phyloP scores from a whole-genome alignment of 1,139 yeast species.

The Scheffersomyces cryptocercus region DNA sequence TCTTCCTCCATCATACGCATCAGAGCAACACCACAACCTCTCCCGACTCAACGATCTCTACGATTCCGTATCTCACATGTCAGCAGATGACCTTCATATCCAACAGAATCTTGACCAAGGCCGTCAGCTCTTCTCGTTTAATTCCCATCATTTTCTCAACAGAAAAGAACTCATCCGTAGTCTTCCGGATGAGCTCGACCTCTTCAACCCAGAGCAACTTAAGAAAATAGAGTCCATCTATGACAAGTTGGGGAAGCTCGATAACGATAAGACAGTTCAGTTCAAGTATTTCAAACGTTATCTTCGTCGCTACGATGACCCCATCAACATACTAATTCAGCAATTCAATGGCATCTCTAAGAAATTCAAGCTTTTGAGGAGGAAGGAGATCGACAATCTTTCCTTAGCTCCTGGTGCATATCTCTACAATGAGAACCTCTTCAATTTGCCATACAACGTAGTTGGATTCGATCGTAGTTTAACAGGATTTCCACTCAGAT shows the following conservation, averaged over 20 bases:
- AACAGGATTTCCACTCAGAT: conserved; percentile 41
- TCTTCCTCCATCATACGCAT: conserved; percentile 1
- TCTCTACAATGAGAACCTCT: conserved; percentile 30
- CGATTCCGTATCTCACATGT: conserved; percentile 40
- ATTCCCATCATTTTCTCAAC: conserved; percentile 39
- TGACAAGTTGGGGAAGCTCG: conserved; percentile 32
- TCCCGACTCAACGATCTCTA: conserved; percentile 15
- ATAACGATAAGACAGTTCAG: conserved; percentile 41
- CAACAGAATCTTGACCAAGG: conserved; percentile 43
- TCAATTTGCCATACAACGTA: conserved; percentile 41
- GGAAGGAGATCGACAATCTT: conserved; percentile 35
- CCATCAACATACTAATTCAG: conserved; percentile 32
- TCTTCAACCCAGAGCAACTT: conserved; percentile 24
- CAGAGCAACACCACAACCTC: conserved; percentile 7
- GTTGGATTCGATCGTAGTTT: conserved; percentile 45
- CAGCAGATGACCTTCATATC: conserved; percentile 37
- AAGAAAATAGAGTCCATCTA: conserved; percentile 34
- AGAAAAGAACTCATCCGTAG: conserved; percentile 33
- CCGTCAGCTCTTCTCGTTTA: conserved; percentile 34
- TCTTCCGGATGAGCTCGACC: conserved; percentile 42
- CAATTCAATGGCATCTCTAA: conserved; percentile 38
- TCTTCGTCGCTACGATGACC: conserved; percentile 35
- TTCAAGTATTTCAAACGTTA: conserved; percentile 38
- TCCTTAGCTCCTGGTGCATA: conserved; percentile 29
- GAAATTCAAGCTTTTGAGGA: conserved; percentile 37